Base-by-base conservation (phyloP, 2,329 filamentous ascomycete species). In the Cladophialophora carrionii region DNA sequence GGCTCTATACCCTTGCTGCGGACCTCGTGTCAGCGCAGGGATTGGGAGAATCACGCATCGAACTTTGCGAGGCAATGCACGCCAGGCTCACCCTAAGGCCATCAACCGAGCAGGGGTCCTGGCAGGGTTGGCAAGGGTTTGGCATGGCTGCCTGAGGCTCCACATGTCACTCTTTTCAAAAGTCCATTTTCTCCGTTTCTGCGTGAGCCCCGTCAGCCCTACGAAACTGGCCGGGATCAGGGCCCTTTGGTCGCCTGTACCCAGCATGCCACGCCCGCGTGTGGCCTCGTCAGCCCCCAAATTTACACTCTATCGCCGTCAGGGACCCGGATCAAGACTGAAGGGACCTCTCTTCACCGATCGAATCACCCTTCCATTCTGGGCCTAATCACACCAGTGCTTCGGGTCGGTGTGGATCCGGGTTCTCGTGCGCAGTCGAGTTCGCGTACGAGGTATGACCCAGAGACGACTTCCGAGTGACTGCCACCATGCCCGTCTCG, bases 261-360 rank as follows among this genome's bases (percentile, higher is more conserved):
- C 48, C 58, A 53, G 58, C 49, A 61, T 34, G 58, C 51, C n/a
- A 55, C 58, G 51, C 43, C 52, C n/a, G 57, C 51, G 57, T 60
- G 57, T 60, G 48, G 46, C 32, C 62, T 55, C 52, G 59, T 65
- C 66, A 66, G 66, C 66, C 66, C 66, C 66, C 66, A 68, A 68
- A 68, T 66, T 65, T 68, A 68, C 61, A n/a, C 60, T 58, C 62
- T n/a, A 65, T 65, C 56, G 52, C 34, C 32, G 51, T 51, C 52
- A 56, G 32, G 34, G 49, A 59, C 49, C 55, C 26, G 51, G 57
- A 61, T 61, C 57, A n/a, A 31, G 29, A 29, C 9, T 29, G 26
- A 29, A 29, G 26, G 34, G n/a, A n/a, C n/a, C 26, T 6, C 26
- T 22, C 17, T 49, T 41, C 61, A 48, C 43, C 53, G 59, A 43